Base-by-base conservation (phyloP, 2,329 filamentous ascomycete genomes). In the Fusarium sp. region DNA sequence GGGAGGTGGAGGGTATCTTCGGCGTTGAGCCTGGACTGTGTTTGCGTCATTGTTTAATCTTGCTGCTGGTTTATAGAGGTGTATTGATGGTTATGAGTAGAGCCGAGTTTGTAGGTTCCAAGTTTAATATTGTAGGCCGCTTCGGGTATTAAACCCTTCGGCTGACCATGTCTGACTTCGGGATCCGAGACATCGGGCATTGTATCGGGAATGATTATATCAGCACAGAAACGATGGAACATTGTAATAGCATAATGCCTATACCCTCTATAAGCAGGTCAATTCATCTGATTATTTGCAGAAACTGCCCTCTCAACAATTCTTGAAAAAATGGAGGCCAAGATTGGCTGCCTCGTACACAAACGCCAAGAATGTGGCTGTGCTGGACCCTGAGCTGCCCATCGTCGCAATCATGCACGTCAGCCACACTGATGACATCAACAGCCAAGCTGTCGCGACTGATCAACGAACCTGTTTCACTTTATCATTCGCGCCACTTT, bases 1-100 rank as follows among this genome's bases (percentile, higher is more conserved):
- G 93, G 93, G 32, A 87, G 84, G 68, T 74, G 63, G 17, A 79
- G 78, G 14, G 71, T 69, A 14, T 72, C 66, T 6, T 60, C 15
- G 43, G 22, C 65, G n/a, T 60, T 25, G 32, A 33, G 40, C n/a
- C 52, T 65, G 25, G 68, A 66, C 4, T 70, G 57, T 50, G 72
- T 71, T 61, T 76, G 73, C n/a, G 76, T 75, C 72, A 78, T 77
- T 22, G 8, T 17, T 25, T 9, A 27, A 47, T 47, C 43, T 47
- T 8, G 14, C 6, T 61, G 27, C 8, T 10, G 30, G 8, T 12
- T 15, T 15, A 22, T 9, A 6, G 32, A 35, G 27, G n/a, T 9
- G 52, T 17, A 15, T 37, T 35, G 20, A 2, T 4, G 20, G 37
- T 33, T 25, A 10, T 25, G 14, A 60, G 58, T 45, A 12, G 22